Evolutionary conservation across 768 basidiomycete genomes (phyloP).

Genomic region (Pleurotus djamor): DNA sequence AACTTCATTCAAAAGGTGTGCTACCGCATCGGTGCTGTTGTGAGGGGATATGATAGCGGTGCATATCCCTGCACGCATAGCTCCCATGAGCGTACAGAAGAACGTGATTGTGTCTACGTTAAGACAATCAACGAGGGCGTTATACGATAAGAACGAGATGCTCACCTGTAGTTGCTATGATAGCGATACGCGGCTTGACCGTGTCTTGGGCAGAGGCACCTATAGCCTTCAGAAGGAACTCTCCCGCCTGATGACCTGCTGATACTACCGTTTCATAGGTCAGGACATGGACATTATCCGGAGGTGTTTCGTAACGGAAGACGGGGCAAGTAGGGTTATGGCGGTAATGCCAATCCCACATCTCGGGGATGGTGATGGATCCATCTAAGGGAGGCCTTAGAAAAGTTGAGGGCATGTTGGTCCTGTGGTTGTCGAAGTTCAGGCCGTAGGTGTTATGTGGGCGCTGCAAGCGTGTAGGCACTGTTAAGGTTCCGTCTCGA

Average conservation of each 20-base stretch:
- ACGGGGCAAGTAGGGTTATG: slow-evolving; percentile 12
- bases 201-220: slow-evolving; percentile 2
- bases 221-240: slow-evolving; percentile 18
- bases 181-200: slow-evolving; percentile 8
- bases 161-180: slow-evolving; percentile 12
- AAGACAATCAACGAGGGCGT: neutral
- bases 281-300: slow-evolving; percentile 14
- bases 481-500: too few relatives aligned
- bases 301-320: slow-evolving; percentile 3
- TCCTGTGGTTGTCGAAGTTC: too few relatives aligned
- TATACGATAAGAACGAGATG: neutral
- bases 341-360: neutral
- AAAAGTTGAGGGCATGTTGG: too few relatives aligned
- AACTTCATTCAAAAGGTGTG: slow-evolving; percentile 30
- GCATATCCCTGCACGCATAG: slow-evolving; percentile 30
- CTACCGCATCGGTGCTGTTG: slow-evolving; percentile 39
- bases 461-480: too few relatives aligned
- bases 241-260: slow-evolving; percentile 15
- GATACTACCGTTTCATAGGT: slow-evolving; percentile 27
- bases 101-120: slow-evolving; percentile 27
- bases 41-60: slow-evolving; percentile 28
- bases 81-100: slow-evolving; percentile 24
- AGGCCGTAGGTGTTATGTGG: too few relatives aligned
- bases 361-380: neutral
- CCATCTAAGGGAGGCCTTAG: too few relatives aligned